Conservation (phyloP, 2,329 filamentous ascomycete species). For the Xylaria sp. region DNA sequence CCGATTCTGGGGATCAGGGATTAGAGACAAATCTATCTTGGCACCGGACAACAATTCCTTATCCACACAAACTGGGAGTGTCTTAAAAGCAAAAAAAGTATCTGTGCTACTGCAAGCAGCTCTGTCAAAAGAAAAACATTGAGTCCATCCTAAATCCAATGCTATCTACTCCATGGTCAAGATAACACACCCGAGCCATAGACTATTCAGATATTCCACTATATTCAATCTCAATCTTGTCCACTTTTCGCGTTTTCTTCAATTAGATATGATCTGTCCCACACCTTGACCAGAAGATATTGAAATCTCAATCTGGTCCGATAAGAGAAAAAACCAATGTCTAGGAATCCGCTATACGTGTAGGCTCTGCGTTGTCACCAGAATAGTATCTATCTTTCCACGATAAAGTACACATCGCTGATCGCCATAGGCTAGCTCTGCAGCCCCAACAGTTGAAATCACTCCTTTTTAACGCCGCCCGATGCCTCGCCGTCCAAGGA, state of each 20-base stretch:
- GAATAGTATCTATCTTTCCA: constrained; percentile 36
- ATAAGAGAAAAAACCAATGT: constrained; percentile 9
- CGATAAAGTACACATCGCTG: constrained; percentile 36
- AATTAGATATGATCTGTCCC: neutral
- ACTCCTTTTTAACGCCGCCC: constrained; percentile 39
- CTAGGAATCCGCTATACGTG: constrained; percentile 20
- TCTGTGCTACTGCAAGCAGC: neutral
- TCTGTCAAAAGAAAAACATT: neutral
- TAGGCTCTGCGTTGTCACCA: constrained; percentile 26
- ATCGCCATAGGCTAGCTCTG: constrained; percentile 29
- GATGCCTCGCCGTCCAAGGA: constrained; percentile 37
- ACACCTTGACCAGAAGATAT: neutral
- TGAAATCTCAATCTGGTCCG: constrained; percentile 1
- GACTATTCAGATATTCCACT: neutral
- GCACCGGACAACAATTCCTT: neutral
- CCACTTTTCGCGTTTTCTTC: neutral
- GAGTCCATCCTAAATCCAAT: neutral
- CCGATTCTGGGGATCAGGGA: constrained; percentile 15
- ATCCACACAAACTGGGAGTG: neutral
- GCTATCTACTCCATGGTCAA: constrained; percentile 1
- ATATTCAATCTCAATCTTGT: constrained; percentile 5
- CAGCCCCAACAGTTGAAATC: constrained; percentile 28
- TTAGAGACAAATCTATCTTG: constrained; percentile 18
- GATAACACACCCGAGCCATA: neutral
- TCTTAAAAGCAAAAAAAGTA: neutral